Evolutionary conservation across 495 filamentous ascomycete species (phyloP), one percentile per base, ranked within the genome.

Genomic region (Elaphomyces granulatus): DNA sequence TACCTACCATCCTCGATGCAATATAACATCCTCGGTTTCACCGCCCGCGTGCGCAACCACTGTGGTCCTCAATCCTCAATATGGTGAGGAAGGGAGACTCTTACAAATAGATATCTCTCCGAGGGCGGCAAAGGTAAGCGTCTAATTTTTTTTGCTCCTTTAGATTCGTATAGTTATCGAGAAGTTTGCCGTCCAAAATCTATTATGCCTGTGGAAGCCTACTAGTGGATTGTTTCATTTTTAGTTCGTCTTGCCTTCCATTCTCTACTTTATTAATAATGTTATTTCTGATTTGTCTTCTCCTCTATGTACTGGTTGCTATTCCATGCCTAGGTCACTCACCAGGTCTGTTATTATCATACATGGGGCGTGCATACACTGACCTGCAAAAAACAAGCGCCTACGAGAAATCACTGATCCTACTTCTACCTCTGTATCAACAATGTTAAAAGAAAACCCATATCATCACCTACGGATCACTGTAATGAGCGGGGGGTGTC

Each of bases 401-500:
- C 77, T 98, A 37, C 68, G 77, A 20, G 61, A 66, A 51, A 72
- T 73, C 38, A 71, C 67, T 40, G 58, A 64, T 46, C 63, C 57
- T 32, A 52, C 60, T 31, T 58, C 59, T 18, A 18, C 36, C 31
- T 64, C 53, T 30, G 59, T 58, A 20, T 65, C 57, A 36, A 55
- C 58, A 32, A 53, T 61, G 14, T 78, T 77, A 46, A 82, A 92
- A 58, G 60, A 67, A 34, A 92, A 93, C 61, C 83, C 87, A 2
- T 64, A 79, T 50, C 74, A 93, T 26, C 80, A 83, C 8, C 74
- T 98, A 14, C 83, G 90, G 32, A 80, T 98, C 49, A 80, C 83
- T 31, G 87, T 98, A 19, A 83, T 90, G 44, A 80, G 75, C 34
- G 90, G 90, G 43, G 90, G 90, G 26, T 98, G 90, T 59, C 92